These are phyloP conservation scores for Neobulgaria alba DNA, from an alignment of 2,329 filamentous ascomycete genomes.

Conservation along the genomic window DNA sequence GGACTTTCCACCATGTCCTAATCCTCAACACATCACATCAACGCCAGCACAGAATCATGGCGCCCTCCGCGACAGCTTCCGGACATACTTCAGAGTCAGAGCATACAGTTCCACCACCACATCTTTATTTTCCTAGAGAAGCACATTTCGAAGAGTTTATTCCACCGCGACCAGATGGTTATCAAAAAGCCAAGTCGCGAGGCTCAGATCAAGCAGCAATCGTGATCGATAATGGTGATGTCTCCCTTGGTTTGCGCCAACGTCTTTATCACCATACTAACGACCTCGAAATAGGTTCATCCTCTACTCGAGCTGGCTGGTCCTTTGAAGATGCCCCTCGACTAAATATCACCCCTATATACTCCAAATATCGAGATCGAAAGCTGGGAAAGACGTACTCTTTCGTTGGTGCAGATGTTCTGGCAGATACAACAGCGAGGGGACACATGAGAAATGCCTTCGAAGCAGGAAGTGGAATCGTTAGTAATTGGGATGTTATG, in stretches of 20 bases:
- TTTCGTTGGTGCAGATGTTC: constrained; percentile 88
- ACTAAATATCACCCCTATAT: constrained; percentile 75
- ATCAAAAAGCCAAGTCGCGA: constrained; percentile 46
- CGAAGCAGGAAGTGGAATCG: constrained; percentile 80
- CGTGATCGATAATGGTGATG: constrained; percentile 90
- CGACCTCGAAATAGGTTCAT: constrained; percentile 56
- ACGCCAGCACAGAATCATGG: constrained; percentile 21
- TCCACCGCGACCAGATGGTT: constrained; percentile 55
- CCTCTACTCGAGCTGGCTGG: constrained; percentile 85
- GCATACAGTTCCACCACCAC: constrained; percentile 42
- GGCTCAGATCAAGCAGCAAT: constrained; percentile 61
- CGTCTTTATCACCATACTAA: constrained; percentile 14
- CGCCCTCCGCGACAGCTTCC: constrained; percentile 25
- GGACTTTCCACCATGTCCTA: constrained; percentile 47
- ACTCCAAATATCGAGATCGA: constrained; percentile 90
- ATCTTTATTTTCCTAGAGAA: constrained; percentile 54
- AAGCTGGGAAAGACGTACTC: constrained; percentile 88
- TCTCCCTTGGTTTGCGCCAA: constrained; percentile 3
- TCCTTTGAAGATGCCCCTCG: constrained; percentile 82
- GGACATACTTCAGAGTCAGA: constrained; percentile 33
- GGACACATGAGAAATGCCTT: constrained; percentile 88
- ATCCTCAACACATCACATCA: constrained; percentile 23
- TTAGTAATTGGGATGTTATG: constrained; percentile 97
- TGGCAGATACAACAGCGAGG: constrained; percentile 84
- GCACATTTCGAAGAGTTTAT: constrained; percentile 49